Conservation (phyloP, 352 stramenopile genomes). For the Blastocystis sp. region DNA sequence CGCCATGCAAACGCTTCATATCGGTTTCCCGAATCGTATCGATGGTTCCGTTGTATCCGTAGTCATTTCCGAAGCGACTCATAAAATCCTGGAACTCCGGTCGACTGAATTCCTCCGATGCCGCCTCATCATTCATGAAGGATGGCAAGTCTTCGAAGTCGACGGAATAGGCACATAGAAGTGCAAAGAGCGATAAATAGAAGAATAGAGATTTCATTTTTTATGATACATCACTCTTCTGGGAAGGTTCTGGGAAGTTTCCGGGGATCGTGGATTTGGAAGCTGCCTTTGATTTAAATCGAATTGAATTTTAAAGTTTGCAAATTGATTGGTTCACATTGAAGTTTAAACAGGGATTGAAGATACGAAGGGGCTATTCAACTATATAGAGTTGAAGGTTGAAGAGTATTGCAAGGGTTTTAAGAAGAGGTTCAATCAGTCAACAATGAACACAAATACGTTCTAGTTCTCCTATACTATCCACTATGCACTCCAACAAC, state of each 20-base stretch:
- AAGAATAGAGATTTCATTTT: not conserved
- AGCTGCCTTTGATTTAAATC: not conserved
- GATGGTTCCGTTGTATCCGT: slow-evolving; percentile 54
- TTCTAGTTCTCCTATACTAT: no score
- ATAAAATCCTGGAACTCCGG: slow-evolving; percentile 53
- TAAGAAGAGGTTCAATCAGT: no score
- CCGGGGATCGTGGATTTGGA: not conserved
- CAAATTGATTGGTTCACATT: no score
- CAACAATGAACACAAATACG: no score
- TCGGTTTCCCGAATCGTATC: slow-evolving; percentile 16
- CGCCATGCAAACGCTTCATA: slow-evolving; percentile 52
- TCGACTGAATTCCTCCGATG: slow-evolving; percentile 5
- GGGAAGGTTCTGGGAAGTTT: not conserved
- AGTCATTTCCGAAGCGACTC: slow-evolving; percentile 23
- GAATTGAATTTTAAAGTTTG: not conserved
- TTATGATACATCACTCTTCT: not conserved
- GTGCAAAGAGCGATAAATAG: not conserved
- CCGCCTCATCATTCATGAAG: slow-evolving; percentile 27
- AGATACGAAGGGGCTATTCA: no score
- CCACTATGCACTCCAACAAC: no score
- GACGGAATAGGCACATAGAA: slow-evolving; percentile 16
- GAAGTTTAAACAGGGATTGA: no score
- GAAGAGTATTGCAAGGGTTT: no score
- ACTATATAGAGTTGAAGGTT: not conserved
- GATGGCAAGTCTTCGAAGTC: slow-evolving; percentile 46